Conservation (phyloP, 1,284 basidiomycete genomes). For the Ceratobasidium sp. region DNA sequence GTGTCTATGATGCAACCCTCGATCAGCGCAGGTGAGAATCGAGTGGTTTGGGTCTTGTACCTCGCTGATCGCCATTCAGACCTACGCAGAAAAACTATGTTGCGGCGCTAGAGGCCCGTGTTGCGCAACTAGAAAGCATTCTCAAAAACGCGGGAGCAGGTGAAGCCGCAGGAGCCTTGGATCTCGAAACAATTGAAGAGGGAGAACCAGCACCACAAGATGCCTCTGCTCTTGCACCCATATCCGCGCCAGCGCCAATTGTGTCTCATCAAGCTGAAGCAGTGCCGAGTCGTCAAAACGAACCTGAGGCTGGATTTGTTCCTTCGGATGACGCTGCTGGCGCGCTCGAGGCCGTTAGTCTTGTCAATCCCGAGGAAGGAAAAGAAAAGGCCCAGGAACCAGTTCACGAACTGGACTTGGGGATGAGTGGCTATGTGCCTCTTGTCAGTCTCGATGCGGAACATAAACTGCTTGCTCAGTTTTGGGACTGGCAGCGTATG, state of each 20-base stretch:
- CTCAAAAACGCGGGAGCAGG: slow-evolving; percentile 22
- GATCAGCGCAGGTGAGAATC: slow-evolving; percentile 36
- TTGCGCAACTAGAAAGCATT: slow-evolving; percentile 17
- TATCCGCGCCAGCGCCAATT: not conserved
- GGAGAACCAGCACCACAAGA: slow-evolving; percentile 1
- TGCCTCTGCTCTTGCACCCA: not conserved
- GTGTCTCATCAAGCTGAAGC: not conserved
- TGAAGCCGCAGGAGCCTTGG: not conserved
- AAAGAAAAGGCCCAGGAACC: not conserved
- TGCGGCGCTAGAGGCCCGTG: slow-evolving; percentile 40
- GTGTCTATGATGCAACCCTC: slow-evolving; percentile 27
- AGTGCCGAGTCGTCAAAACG: not conserved
- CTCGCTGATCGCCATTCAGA: not conserved
- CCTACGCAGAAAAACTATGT: slow-evolving; percentile 43
- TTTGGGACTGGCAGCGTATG: slow-evolving; percentile 46
- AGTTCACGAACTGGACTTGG: slow-evolving; percentile 22
- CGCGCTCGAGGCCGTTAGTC: slow-evolving; percentile 7
- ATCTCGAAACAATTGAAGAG: not conserved
- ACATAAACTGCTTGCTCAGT: slow-evolving; percentile 41
- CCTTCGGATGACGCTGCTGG: slow-evolving; percentile 18
- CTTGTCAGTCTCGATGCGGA: slow-evolving; percentile 16
- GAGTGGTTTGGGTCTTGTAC: not conserved
- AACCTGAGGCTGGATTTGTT: slow-evolving; percentile 9
- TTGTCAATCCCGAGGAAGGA: not conserved
- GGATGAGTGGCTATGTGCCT: slow-evolving; percentile 30